These are phyloP conservation scores for Tolypocladium nubicola DNA, from an alignment of 2,329 filamentous ascomycete genomes.

Conservation along the genomic window DNA sequence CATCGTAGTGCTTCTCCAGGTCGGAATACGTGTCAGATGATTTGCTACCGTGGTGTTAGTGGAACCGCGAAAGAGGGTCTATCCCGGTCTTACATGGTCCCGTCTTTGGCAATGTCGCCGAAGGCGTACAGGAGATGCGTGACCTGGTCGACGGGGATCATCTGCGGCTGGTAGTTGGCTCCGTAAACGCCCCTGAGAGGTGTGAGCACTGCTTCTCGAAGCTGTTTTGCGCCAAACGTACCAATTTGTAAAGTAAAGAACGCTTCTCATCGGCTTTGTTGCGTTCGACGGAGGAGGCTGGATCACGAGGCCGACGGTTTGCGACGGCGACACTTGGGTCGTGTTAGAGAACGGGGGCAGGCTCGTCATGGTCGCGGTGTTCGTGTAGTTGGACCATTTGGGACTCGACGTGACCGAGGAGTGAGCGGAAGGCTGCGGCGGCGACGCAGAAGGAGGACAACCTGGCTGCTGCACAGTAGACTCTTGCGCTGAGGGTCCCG, in stretches of 20 bases:
- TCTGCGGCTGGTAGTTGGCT: slow-evolving; percentile 59
- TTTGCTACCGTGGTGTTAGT: slow-evolving; percentile 7
- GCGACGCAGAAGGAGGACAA: not conserved
- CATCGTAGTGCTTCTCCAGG: slow-evolving; percentile 55
- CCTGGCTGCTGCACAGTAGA: not conserved
- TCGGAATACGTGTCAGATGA: slow-evolving; percentile 31
- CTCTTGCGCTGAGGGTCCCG: not conserved
- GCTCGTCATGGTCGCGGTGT: not conserved
- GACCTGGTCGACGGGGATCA: slow-evolving; percentile 56
- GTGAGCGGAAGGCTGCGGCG: not conserved
- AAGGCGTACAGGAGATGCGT: slow-evolving; percentile 63
- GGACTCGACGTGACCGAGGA: not conserved
- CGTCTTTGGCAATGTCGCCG: slow-evolving; percentile 32
- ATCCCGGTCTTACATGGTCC: slow-evolving; percentile 28
- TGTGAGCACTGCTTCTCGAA: slow-evolving; percentile 3
- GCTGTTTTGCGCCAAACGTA: slow-evolving; percentile 10
- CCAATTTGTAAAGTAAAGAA: slow-evolving; percentile 46
- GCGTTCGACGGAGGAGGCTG: not conserved
- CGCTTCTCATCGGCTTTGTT: slow-evolving; percentile 19
- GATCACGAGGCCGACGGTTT: no score
- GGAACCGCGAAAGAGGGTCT: no score
- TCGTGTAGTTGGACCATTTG: not conserved
- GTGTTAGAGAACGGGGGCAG: not conserved
- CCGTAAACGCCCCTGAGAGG: slow-evolving; percentile 56
- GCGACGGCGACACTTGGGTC: not conserved